Evolutionary conservation across 345 rosid genomes (phyloP).

Genomic region (Corchorus olitorius): DNA sequence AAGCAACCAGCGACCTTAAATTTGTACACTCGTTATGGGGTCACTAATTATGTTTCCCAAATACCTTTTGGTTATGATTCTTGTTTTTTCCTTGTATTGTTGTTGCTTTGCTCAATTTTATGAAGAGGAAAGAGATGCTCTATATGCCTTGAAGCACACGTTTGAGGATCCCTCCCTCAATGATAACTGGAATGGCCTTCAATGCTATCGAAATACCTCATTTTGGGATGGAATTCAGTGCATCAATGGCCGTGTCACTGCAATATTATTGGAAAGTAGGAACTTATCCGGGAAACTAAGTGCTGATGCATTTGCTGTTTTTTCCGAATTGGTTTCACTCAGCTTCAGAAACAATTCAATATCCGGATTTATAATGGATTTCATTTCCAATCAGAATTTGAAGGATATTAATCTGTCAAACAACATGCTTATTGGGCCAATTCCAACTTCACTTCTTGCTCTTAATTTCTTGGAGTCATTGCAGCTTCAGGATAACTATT

Average conservation of each 20-base stretch:
- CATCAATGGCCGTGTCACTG: slow-evolving; percentile 32
- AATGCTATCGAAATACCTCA: slow-evolving; percentile 29
- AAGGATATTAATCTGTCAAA: slow-evolving; percentile 38
- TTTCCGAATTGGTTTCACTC: slow-evolving; percentile 38
- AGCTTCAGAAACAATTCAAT: slow-evolving; percentile 46
- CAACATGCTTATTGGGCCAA: slow-evolving; percentile 40
- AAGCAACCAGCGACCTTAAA: slow-evolving; percentile 1
- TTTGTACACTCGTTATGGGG: slow-evolving; percentile 20
- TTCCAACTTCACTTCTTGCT: slow-evolving; percentile 29
- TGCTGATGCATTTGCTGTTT: slow-evolving; percentile 25
- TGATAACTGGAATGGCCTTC: slow-evolving; percentile 51
- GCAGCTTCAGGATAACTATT: slow-evolving; percentile 46
- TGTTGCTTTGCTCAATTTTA: neutral
- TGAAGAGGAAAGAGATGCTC: slow-evolving; percentile 36
- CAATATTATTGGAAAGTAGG: slow-evolving; percentile 35
- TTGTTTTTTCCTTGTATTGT: neutral
- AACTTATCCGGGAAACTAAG: slow-evolving; percentile 32
- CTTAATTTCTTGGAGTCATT: slow-evolving; percentile 34
- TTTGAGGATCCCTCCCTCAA: slow-evolving; percentile 41
- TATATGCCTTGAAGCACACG: slow-evolving; percentile 37
- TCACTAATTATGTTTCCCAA: neutral
- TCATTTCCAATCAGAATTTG: slow-evolving; percentile 41
- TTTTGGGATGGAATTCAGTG: slow-evolving; percentile 49
- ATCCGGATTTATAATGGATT: slow-evolving; percentile 44
- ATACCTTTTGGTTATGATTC: slow-evolving; percentile 4